phyloP scores from a whole-genome alignment of 305 asterid genomes.

The Nicotiana rustica region DNA sequence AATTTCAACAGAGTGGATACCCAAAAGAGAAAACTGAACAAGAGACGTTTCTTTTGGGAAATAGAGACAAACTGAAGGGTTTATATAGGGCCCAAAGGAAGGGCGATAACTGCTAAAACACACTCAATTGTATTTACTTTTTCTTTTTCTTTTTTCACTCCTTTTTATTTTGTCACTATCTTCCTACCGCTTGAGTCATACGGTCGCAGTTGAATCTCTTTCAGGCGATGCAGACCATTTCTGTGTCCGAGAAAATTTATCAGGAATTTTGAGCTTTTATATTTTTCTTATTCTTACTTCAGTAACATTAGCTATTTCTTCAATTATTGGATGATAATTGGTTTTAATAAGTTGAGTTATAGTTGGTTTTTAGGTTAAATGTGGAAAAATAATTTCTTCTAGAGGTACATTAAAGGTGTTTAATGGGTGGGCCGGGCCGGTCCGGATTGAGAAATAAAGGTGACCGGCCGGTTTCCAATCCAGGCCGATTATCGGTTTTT shows the following conservation, averaged over 20 bases:
- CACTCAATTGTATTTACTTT: background rate
- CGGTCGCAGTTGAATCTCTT: background rate
- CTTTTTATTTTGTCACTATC: constrained; percentile 16
- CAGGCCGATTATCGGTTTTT: too few relatives aligned
- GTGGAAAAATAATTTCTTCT: background rate
- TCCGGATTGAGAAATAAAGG: too few relatives aligned
- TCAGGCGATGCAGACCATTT: background rate
- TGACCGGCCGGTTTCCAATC: too few relatives aligned
- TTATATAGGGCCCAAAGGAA: background rate
- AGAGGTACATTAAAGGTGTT: background rate
- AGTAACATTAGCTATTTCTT: background rate
- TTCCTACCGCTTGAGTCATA: background rate
- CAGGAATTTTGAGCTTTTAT: background rate
- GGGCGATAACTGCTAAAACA: constrained; percentile 2
- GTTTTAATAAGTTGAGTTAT: background rate
- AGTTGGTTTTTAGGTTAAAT: background rate
- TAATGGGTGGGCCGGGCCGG: too few relatives aligned
- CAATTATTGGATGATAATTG: background rate
- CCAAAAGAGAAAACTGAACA: constrained; percentile 24
- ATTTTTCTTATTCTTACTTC: background rate
- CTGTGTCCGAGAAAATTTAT: background rate
- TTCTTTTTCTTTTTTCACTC: background rate
- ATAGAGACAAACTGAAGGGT: background rate
- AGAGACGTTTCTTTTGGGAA: constrained; percentile 13
- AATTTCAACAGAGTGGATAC: background rate